phyloP scores from a whole-genome alignment of 306 rosid genomes.

The Quercus suber region DNA sequence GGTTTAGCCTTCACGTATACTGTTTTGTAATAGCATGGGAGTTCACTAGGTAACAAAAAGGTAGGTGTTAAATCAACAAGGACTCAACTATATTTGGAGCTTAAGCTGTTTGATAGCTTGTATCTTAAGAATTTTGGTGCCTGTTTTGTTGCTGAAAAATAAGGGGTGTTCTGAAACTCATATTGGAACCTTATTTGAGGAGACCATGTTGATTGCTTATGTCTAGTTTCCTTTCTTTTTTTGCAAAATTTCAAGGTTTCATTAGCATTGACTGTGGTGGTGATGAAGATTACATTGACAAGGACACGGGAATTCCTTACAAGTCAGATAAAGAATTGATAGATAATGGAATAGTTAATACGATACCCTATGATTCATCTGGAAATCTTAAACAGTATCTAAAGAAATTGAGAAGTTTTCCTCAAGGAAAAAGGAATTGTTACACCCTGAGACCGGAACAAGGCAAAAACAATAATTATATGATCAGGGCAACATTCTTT shows the following conservation, averaged over 20 bases:
- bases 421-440: conserved; percentile 43
- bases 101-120: too few species aligned
- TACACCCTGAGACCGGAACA: conserved; percentile 35
- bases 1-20: too few species aligned
- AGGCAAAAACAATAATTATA: conserved; percentile 27
- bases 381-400: not conserved
- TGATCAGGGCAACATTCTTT: conserved; percentile 40
- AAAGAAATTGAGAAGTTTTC: conserved; percentile 42
- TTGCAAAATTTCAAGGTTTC: conserved; percentile 20
- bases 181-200: too few species aligned
- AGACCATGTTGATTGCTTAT: too few species aligned
- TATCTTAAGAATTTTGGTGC: too few species aligned
- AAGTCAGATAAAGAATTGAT: conserved; percentile 25
- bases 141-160: too few species aligned
- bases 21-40: too few species aligned
- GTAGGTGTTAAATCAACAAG: too few species aligned
- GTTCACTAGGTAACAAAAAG: too few species aligned
- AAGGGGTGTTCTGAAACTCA: too few species aligned
- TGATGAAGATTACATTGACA: conserved; percentile 3
- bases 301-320: not conserved
- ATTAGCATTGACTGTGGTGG: conserved; percentile 42
- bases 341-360: conserved; percentile 17
- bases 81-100: too few species aligned
- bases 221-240: not conserved
- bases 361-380: not conserved